These are phyloP conservation scores for Quercus wislizeni DNA, from an alignment of 306 rosid genomes.

Conservation along the genomic window DNA sequence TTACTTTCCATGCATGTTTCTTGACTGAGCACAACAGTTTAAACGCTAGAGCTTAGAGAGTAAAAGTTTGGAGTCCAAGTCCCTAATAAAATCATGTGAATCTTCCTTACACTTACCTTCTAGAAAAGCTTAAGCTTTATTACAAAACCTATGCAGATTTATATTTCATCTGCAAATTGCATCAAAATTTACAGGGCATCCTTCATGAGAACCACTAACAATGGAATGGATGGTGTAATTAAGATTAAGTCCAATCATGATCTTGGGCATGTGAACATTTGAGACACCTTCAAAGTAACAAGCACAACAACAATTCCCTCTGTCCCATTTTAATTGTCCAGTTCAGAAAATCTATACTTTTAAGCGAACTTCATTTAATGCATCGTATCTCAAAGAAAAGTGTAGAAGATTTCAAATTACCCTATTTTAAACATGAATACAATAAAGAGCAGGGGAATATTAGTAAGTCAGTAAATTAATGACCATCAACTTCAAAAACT, in stretches of 20 bases:
- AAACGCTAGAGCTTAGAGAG: background rate
- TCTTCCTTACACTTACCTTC: background rate
- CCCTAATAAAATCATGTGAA: background rate
- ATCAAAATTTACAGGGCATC: constrained; percentile 7
- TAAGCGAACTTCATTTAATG: too few relatives aligned
- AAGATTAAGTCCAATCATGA: constrained; percentile 1
- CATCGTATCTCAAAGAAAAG: too few relatives aligned
- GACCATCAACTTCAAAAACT: too few relatives aligned
- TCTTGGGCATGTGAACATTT: background rate
- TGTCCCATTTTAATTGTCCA: too few relatives aligned
- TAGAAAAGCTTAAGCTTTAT: background rate
- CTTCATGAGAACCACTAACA: constrained; percentile 8
- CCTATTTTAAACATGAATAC: too few relatives aligned
- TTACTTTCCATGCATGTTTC: background rate
- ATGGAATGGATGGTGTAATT: constrained; percentile 6
- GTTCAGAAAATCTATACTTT: too few relatives aligned
- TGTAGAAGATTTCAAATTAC: too few relatives aligned
- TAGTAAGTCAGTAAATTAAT: too few relatives aligned
- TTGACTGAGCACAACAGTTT: background rate
- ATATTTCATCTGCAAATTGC: background rate
- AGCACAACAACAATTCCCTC: background rate
- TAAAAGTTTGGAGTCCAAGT: background rate
- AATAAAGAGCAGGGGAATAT: too few relatives aligned
- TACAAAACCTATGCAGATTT: background rate
- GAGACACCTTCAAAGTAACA: constrained; percentile 7